Conservation (phyloP, 805 yeast species). For the Cyberlindnera galapagoensis region DNA sequence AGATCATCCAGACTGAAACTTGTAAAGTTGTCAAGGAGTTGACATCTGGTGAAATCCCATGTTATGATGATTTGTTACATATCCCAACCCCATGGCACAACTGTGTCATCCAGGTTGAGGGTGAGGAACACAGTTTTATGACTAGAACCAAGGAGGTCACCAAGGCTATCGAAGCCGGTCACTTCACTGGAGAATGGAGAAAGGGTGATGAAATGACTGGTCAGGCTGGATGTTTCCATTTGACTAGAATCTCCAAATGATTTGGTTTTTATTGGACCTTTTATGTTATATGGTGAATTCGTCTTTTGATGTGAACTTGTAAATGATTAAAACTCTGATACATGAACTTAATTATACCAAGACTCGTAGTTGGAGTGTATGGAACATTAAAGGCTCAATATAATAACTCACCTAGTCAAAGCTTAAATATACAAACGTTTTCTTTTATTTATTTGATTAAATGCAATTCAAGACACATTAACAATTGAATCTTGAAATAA, state of each 20-base stretch:
- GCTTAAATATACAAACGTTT: too few relatives aligned
- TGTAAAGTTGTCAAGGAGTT: constrained; percentile 43
- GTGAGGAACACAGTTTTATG: constrained; percentile 26
- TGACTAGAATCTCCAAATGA: constrained; percentile 4
- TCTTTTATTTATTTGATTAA: too few relatives aligned
- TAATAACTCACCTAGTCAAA: too few relatives aligned
- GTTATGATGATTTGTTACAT: constrained; percentile 46
- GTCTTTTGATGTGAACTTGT: too few relatives aligned
- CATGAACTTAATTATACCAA: too few relatives aligned
- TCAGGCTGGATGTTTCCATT: constrained; percentile 27
- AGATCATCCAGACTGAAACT: constrained; percentile 35
- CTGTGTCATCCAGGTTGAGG: constrained; percentile 38
- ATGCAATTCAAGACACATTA: too few relatives aligned
- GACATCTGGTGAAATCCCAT: constrained; percentile 33
- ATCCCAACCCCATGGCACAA: constrained; percentile 69
- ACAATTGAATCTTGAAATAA: too few relatives aligned
- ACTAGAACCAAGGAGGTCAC: constrained; percentile 31
- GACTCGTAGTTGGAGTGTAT: too few relatives aligned
- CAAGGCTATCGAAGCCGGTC: constrained; percentile 31
- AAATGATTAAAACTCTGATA: too few relatives aligned
- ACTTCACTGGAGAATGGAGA: constrained; percentile 30
- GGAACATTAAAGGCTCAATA: too few relatives aligned
- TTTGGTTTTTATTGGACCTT: too few relatives aligned
- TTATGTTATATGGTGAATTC: too few relatives aligned
- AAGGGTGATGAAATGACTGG: constrained; percentile 27